These are phyloP conservation scores for Cunninghamia lanceolata DNA, from an alignment of 75 land plant species.

Conservation along the genomic window DNA sequence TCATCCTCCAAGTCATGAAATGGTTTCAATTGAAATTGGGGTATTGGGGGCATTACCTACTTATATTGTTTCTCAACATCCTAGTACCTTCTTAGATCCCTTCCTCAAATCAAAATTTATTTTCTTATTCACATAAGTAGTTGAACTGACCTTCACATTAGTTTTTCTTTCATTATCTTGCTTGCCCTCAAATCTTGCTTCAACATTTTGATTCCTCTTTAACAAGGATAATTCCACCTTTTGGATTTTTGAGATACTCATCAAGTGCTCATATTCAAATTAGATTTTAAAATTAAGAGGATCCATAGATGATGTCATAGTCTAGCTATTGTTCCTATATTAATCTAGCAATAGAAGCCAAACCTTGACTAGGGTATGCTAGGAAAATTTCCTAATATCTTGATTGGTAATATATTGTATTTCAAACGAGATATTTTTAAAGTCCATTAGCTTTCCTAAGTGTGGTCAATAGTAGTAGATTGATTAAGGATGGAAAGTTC, in stretches of 20 bases:
- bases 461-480: neutral
- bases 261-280: neutral
- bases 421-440: no score
- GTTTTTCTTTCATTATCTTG: neutral
- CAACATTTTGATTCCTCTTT: neutral
- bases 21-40: no score
- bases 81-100: neutral
- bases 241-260: neutral
- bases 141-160: neutral
- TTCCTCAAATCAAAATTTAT: neutral
- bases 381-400: no score
- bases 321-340: no score
- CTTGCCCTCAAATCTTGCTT: neutral
- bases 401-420: no score
- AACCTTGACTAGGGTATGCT: no score
- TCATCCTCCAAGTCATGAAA: neutral
- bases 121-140: neutral
- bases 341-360: no score
- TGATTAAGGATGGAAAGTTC: no score
- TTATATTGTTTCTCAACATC: neutral
- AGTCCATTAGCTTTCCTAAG: neutral
- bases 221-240: neutral
- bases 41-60: neutral
- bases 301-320: neutral
- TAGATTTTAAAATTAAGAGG: neutral